Percentiles rank a stretch among this genome's conserved stretches.
Conservation (phyloP, 2,329 filamentous ascomycete species). For the Claviceps africana region DNA sequence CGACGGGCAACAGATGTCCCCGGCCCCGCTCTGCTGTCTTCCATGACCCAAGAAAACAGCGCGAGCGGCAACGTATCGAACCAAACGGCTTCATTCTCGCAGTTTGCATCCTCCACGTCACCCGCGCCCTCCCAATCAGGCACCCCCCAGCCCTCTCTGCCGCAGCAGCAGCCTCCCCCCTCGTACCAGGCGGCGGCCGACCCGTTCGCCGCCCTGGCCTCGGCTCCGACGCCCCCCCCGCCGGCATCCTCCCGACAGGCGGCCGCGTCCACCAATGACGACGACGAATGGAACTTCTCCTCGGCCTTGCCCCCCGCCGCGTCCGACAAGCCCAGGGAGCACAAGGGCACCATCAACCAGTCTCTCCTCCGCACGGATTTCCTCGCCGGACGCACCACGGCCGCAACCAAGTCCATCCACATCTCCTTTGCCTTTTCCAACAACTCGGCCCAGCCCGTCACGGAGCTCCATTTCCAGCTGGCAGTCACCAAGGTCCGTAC, state of each 20-base stretch:
- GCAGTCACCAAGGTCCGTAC: conserved; percentile 76
- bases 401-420: conserved; percentile 43
- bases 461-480: conserved; percentile 76
- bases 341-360: conserved; percentile 54
- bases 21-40: conserved; percentile 50
- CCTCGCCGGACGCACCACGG: conserved; percentile 45
- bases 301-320: conserved; percentile 61
- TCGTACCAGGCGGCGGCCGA: conserved; percentile 28
- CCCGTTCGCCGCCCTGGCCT: conserved; percentile 38
- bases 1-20: conserved; percentile 39
- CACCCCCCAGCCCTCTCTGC: conserved; percentile 36
- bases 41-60: conserved; percentile 45
- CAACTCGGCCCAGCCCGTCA: conserved; percentile 53
- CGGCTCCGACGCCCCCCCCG: conserved; percentile 13
- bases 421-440: conserved; percentile 78
- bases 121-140: conserved; percentile 36
- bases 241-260: conserved; percentile 13
- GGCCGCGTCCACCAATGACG: conserved; percentile 46
- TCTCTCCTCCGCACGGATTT: conserved; percentile 61
- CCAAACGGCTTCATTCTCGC: conserved; percentile 35
- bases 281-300: conserved; percentile 90
- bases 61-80: conserved; percentile 31
- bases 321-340: conserved; percentile 40
- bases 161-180: conserved; percentile 32
- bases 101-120: conserved; percentile 42